Conservation (phyloP, 192 early-diverging fungal species). For the Phycomyces blakesleeanus region DNA sequence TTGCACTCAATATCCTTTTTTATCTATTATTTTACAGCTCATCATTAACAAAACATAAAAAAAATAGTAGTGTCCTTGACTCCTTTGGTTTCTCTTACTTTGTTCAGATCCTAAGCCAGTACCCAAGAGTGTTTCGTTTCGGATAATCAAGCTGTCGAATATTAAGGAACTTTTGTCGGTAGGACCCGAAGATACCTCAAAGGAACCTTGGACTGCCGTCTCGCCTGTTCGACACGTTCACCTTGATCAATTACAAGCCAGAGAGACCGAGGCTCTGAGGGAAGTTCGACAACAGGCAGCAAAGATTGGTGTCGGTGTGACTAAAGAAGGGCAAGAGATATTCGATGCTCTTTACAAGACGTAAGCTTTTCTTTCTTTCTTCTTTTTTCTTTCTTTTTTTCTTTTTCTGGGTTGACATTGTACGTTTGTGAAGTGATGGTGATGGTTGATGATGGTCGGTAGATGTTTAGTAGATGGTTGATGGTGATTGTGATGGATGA, state of each 20-base stretch:
- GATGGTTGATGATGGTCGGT: too few relatives aligned
- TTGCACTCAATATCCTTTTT: constrained; percentile 64
- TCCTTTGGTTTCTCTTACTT: constrained; percentile 15
- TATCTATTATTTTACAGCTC: neutral
- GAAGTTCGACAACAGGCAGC: constrained; percentile 43
- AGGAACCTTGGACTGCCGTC: constrained; percentile 4
- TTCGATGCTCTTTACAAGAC: constrained; percentile 81
- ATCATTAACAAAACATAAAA: neutral
- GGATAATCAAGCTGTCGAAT: constrained; percentile 55
- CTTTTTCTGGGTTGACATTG: neutral
- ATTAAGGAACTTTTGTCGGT: constrained; percentile 51
- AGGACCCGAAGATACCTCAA: constrained; percentile 2
- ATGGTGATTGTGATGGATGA: too few relatives aligned
- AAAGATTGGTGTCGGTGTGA: constrained; percentile 77
- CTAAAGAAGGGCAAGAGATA: constrained; percentile 67
- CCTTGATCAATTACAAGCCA: constrained; percentile 47
- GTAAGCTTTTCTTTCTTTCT: too few relatives aligned
- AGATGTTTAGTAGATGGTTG: too few relatives aligned
- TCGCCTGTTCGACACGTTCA: constrained; percentile 40
- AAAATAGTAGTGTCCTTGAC: neutral
- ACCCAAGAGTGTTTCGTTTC: constrained; percentile 45
- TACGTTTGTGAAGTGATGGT: neutral
- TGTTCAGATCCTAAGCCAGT: constrained; percentile 18
- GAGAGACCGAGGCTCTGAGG: constrained; percentile 50
- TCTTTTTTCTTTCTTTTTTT: too few relatives aligned